Evolutionary conservation across 768 basidiomycete genomes (phyloP).

Genomic region (Russula sp.): DNA sequence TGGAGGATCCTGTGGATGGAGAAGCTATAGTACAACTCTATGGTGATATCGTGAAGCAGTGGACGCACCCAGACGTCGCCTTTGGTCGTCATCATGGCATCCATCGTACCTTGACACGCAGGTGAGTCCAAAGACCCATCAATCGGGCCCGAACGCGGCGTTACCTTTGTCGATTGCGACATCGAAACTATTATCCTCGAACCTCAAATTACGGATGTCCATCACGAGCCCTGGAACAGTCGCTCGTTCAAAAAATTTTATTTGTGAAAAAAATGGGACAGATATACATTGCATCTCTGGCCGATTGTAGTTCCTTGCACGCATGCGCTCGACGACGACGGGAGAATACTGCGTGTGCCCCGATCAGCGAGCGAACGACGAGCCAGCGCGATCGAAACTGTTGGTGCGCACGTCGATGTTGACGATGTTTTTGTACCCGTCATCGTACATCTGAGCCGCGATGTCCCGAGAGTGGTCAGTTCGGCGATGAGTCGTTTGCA

Average conservation of each 20-base stretch:
- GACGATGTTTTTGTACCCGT: slow-evolving; percentile 74
- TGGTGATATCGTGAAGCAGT: not conserved
- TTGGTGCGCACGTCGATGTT: slow-evolving; percentile 61
- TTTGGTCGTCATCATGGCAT: slow-evolving; percentile 81
- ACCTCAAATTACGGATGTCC: slow-evolving; percentile 67
- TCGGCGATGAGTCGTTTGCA: not conserved
- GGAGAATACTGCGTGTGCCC: slow-evolving; percentile 54
- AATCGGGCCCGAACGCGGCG: not conserved
- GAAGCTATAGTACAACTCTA: not conserved
- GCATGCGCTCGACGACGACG: slow-evolving; percentile 73
- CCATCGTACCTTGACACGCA: slow-evolving; percentile 60
- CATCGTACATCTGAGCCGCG: slow-evolving; percentile 68
- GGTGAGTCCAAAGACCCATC: not conserved
- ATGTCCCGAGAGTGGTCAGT: not conserved
- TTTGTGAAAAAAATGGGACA: slow-evolving; percentile 16
- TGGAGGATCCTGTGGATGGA: slow-evolving; percentile 58
- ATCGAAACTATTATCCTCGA: slow-evolving; percentile 60
- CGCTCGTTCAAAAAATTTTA: not conserved
- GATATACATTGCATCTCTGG: slow-evolving; percentile 68
- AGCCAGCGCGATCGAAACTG: not conserved
- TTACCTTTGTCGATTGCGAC: slow-evolving; percentile 79
- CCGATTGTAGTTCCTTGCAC: slow-evolving; percentile 43
- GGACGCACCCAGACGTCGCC: slow-evolving; percentile 69
- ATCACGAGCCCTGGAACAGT: slow-evolving; percentile 64
- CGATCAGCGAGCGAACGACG: not conserved